Evolutionary conservation across 2,329 filamentous ascomycete species (phyloP).

Genomic region (Aureobasidium pullulans): DNA sequence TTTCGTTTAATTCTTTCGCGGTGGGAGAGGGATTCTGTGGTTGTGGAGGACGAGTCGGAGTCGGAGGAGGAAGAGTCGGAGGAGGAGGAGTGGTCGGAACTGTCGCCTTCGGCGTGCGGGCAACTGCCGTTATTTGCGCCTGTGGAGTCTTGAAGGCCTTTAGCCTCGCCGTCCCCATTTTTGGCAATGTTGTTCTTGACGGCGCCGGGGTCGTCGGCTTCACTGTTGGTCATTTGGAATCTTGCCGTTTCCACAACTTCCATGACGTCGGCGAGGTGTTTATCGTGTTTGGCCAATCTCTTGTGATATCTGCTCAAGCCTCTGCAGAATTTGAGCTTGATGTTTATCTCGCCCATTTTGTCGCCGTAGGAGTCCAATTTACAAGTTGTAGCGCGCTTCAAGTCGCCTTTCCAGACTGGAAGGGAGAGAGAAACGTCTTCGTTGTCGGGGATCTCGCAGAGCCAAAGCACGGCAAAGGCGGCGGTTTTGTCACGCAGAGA

Average conservation of each 20-base stretch:
- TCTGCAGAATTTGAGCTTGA: conserved; percentile 53
- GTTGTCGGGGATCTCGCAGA: conserved; percentile 62
- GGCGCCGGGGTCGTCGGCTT: conserved; percentile 23
- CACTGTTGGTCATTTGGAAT: conserved; percentile 43
- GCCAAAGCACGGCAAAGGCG: conserved; percentile 60
- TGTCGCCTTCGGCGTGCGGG: conserved; percentile 17
- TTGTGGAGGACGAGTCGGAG: background rate
- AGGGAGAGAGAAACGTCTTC: conserved; percentile 53
- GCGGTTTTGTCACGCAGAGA: conserved; percentile 47
- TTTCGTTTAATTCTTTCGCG: background rate
- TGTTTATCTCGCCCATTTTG: conserved; percentile 50
- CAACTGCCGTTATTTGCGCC: conserved; percentile 1
- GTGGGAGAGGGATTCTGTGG: background rate
- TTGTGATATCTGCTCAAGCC: conserved; percentile 56
- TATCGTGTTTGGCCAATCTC: conserved; percentile 47
- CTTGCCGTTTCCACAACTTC: conserved; percentile 56
- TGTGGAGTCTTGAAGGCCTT: conserved; percentile 8
- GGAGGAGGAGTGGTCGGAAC: conserved; percentile 1
- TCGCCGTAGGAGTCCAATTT: conserved; percentile 49
- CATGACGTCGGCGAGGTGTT: conserved; percentile 52
- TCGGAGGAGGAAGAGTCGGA: conserved; percentile 4
- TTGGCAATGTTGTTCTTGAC: conserved; percentile 14
- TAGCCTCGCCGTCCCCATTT: background rate
- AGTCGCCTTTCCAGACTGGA: conserved; percentile 60
- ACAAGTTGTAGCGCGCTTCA: conserved; percentile 46